A percentile compares a stretch with the other conserved stretches of the same genome.
phyloP scores from a whole-genome alignment of 106 monocot species.

The Phalaenopsis equestris region DNA sequence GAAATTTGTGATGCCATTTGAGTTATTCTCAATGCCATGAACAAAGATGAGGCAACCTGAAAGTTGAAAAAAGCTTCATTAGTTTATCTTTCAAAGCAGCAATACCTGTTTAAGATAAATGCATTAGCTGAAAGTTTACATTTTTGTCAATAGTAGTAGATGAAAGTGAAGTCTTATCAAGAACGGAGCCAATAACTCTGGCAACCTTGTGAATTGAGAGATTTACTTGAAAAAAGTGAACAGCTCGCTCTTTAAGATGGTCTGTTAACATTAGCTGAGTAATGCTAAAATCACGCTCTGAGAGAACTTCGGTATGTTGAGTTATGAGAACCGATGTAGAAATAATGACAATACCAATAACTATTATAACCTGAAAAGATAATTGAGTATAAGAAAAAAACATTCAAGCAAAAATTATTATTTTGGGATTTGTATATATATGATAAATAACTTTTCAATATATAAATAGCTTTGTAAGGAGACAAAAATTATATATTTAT shows the following conservation, averaged over 20 bases:
- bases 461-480: neutral
- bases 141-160: neutral
- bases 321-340: neutral
- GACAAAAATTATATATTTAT: neutral
- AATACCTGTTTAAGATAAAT: neutral
- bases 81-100: neutral
- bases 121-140: neutral
- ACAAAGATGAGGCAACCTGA: conserved; percentile 12
- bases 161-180: neutral
- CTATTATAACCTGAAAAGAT: conserved; percentile 7
- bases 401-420: neutral
- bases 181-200: neutral
- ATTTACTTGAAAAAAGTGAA: conserved; percentile 4
- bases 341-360: neutral
- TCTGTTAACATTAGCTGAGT: neutral
- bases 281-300: neutral
- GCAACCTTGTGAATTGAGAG: conserved; percentile 3
- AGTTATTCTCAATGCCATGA: neutral
- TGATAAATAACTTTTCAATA: neutral
- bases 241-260: neutral
- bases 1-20: conserved; percentile 7
- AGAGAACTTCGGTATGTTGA: conserved; percentile 2
- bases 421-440: neutral
- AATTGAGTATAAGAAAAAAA: neutral
- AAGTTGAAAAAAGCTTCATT: neutral